These are phyloP conservation scores for Chlamydomonas reinhardtii DNA, from an alignment of 163 green algal species.

Conservation along the genomic window DNA sequence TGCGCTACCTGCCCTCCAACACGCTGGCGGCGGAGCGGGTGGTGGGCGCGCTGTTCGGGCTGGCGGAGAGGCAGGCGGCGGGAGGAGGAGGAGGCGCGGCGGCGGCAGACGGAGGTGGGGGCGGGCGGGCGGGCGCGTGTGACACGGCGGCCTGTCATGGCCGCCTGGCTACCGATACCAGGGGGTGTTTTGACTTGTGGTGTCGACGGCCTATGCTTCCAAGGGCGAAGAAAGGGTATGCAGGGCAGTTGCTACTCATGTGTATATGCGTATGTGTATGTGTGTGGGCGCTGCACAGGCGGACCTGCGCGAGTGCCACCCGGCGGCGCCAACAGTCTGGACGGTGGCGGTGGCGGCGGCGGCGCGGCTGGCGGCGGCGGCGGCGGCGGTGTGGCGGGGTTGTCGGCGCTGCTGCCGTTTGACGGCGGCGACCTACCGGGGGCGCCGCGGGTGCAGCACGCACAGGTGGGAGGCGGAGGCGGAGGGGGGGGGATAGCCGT, in stretches of 20 bases:
- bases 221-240: too few species aligned
- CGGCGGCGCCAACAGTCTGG: not conserved
- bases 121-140: not conserved
- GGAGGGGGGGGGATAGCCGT: too few species aligned
- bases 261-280: too few species aligned
- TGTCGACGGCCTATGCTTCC: too few species aligned
- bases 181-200: too few species aligned
- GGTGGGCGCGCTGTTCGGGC: conserved; percentile 84
- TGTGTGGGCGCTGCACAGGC: not conserved
- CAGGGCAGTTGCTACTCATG: too few species aligned
- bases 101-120: not conserved
- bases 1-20: conserved; percentile 88
- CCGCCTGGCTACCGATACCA: too few species aligned
- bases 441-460: conserved; percentile 31
- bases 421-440: conserved; percentile 52
- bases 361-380: not conserved
- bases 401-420: conserved; percentile 12
- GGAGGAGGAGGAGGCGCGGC: not conserved
- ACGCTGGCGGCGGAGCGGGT: conserved; percentile 73
- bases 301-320: not conserved
- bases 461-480: conserved; percentile 2
- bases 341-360: conserved; percentile 6
- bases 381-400: not conserved
- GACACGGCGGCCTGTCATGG: too few species aligned
- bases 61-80: conserved; percentile 38